Evolutionary conservation across 208 protist genomes (phyloP), one percentile per base, ranked within the genome.

Genomic region (Trichomonas tenax): DNA sequence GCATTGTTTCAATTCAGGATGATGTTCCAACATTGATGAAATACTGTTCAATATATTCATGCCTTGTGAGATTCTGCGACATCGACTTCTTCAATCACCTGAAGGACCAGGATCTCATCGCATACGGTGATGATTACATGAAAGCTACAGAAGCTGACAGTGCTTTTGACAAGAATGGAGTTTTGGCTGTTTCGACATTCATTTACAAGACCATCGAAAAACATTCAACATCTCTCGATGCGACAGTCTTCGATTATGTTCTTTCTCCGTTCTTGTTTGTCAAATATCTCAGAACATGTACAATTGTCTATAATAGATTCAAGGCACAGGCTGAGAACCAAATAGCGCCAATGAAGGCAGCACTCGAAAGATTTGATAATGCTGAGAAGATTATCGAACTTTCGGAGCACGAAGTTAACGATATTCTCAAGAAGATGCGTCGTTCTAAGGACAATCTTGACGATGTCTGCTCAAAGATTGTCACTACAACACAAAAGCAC

Each of bases 1-100:
- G 99, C 46, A 98, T 99, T 15, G 58, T 72, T 72, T 72, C 58
- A 31, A 72, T 72, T 31, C 58, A 72, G 26, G 58, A 72, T 72
- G 58, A 72, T 26, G 58, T 72, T 72, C 58, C 58, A 31, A 72
- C 58, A 31, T 72, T 72, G 26, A 72, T 72, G 58, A 72, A n/a
- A 26, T 72, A 72, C 26, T 72, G 58, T 26, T 72, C 58, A 17
- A 17, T n/a, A 31, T 72, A 72, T 72, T 26, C 58, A n/a, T 72
- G 11, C 3, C 58, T 72, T 72, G 11, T 17, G 11, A 72, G 58
- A 26, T 72, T 72, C 58, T 72, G 58, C 26, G 58, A 72, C 26
- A 72, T 72, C 26, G 58, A 72, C 26, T 72, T 31, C 26, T 72
- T n/a, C 58, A 72, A 26, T 6, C 58, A 72, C 21, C 58, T 72